These are phyloP conservation scores for Periconia sp. DNA, from an alignment of 2,329 filamentous ascomycete species.

Conservation along the genomic window DNA sequence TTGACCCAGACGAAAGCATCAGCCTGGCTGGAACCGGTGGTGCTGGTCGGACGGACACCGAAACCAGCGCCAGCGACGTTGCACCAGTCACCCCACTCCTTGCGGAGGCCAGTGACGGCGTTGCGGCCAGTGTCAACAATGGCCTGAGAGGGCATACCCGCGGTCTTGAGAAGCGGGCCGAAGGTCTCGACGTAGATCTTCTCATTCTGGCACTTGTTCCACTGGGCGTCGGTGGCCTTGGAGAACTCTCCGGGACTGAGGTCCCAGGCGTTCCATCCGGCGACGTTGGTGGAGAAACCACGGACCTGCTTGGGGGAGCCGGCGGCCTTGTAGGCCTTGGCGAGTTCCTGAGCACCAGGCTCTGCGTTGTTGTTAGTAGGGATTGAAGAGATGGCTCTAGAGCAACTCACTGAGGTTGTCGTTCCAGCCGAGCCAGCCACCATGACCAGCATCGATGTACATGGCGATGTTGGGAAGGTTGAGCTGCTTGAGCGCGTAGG, in stretches of 20 bases:
- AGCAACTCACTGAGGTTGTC: slow-evolving; percentile 58
- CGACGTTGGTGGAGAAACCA: slow-evolving; percentile 63
- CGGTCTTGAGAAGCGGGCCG: slow-evolving; percentile 54
- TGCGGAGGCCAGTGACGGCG: slow-evolving; percentile 55
- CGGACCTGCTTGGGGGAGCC: slow-evolving; percentile 57
- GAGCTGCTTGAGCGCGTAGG: slow-evolving; percentile 64
- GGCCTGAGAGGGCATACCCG: slow-evolving; percentile 61
- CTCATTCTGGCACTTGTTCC: slow-evolving; percentile 58
- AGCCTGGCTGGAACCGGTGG: slow-evolving; percentile 63
- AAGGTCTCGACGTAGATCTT: slow-evolving; percentile 60
- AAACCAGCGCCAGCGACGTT: slow-evolving; percentile 70
- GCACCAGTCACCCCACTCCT: slow-evolving; percentile 71
- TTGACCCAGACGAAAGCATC: slow-evolving; percentile 77
- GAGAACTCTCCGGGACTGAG: slow-evolving; percentile 48
- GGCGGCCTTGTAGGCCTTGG: slow-evolving; percentile 55
- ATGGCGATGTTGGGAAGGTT: slow-evolving; percentile 68
- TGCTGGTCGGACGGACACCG: slow-evolving; percentile 63
- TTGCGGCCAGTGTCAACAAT: slow-evolving; percentile 66
- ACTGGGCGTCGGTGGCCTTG: slow-evolving; percentile 41
- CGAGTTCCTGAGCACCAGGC: slow-evolving; percentile 60
- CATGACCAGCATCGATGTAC: slow-evolving; percentile 71
- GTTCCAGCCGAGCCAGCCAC: slow-evolving; percentile 70
- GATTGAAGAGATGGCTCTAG: background rate
- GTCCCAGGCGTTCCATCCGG: slow-evolving; percentile 65
- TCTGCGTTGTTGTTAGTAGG: slow-evolving; percentile 26